Evolutionary conservation across 2,329 filamentous ascomycete species (phyloP).

Genomic region (Dactylellina cionopaga): DNA sequence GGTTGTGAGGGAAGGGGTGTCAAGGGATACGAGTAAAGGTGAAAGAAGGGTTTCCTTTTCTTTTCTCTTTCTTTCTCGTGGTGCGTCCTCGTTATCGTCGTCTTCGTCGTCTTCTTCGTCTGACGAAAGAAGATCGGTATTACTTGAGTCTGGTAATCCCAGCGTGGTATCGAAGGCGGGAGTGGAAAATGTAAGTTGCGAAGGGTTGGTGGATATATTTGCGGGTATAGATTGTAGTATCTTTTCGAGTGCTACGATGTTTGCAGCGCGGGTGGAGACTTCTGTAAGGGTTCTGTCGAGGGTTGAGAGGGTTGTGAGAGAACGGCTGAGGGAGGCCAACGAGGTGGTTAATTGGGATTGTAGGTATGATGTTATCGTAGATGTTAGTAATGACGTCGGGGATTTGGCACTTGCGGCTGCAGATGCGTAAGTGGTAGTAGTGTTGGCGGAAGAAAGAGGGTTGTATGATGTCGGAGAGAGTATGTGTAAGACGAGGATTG

Average conservation of each 20-base stretch:
- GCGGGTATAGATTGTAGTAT: constrained; percentile 44
- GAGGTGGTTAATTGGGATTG: constrained; percentile 82
- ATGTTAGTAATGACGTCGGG: constrained; percentile 72
- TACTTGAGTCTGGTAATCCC: constrained; percentile 5
- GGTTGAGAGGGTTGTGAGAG: constrained; percentile 80
- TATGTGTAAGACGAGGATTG: constrained; percentile 47
- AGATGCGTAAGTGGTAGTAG: no score
- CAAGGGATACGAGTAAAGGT: constrained; percentile 78
- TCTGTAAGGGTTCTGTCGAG: constrained; percentile 85
- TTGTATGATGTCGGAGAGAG: constrained; percentile 48
- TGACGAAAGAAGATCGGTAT: constrained; percentile 5
- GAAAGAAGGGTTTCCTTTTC: constrained; percentile 70
- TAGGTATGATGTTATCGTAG: constrained; percentile 81
- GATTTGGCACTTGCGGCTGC: constrained; percentile 68
- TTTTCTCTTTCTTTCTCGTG: constrained; percentile 14
- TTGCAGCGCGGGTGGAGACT: constrained; percentile 84
- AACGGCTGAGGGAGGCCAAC: constrained; percentile 76
- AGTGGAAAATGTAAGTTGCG: constrained; percentile 36
- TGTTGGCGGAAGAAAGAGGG: constrained; percentile 20
- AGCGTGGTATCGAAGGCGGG: constrained; percentile 34
- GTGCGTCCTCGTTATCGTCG: constrained; percentile 17
- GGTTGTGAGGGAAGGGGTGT: constrained; percentile 84
- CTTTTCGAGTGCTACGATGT: constrained; percentile 74
- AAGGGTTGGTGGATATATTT: constrained; percentile 42
- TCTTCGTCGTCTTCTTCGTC: constrained; percentile 12